Percentiles rank a stretch among this genome's conserved stretches.
Conservation (phyloP, 2,329 filamentous ascomycete species). For the Ceratocystis harringtonii region DNA sequence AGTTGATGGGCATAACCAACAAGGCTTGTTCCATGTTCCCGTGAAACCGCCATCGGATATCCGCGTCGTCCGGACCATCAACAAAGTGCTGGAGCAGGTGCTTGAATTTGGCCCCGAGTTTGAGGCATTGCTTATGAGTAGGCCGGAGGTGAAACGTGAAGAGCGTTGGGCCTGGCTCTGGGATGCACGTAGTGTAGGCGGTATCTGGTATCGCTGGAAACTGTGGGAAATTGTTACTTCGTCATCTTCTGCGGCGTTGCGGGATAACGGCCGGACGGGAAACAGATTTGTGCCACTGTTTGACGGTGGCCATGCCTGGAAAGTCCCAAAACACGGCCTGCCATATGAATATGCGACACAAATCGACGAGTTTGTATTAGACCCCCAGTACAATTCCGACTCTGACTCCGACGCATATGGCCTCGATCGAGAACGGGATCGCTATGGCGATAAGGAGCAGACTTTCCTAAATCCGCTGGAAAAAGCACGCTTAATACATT, state of each 20-base stretch:
- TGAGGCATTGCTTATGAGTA: constrained; percentile 80
- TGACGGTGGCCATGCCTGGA: constrained; percentile 64
- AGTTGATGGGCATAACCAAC: constrained; percentile 25
- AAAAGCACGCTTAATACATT: constrained; percentile 68
- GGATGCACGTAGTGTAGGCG: constrained; percentile 64
- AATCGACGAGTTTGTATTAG: constrained; percentile 66
- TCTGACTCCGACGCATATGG: constrained; percentile 60
- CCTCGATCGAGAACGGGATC: constrained; percentile 38
- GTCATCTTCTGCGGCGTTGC: constrained; percentile 21
- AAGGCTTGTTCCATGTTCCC: constrained; percentile 47
- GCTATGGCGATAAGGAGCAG: constrained; percentile 26
- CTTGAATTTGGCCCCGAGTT: constrained; percentile 72
- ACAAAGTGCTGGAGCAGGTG: constrained; percentile 70
- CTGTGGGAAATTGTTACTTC: constrained; percentile 69
- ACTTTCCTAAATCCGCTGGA: constrained; percentile 67
- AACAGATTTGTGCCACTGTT: constrained; percentile 50
- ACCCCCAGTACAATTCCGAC: constrained; percentile 65
- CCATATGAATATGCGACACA: constrained; percentile 66
- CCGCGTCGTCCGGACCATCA: constrained; percentile 65
- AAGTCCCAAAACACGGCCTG: constrained; percentile 52
- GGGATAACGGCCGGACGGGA: background rate
- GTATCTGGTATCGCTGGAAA: constrained; percentile 85
- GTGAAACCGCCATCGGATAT: constrained; percentile 65
- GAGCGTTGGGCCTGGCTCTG: constrained; percentile 92
- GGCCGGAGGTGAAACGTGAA: constrained; percentile 66